Evolutionary conservation across 305 asterid species (phyloP).

Genomic region (Fraxinus paxiana): DNA sequence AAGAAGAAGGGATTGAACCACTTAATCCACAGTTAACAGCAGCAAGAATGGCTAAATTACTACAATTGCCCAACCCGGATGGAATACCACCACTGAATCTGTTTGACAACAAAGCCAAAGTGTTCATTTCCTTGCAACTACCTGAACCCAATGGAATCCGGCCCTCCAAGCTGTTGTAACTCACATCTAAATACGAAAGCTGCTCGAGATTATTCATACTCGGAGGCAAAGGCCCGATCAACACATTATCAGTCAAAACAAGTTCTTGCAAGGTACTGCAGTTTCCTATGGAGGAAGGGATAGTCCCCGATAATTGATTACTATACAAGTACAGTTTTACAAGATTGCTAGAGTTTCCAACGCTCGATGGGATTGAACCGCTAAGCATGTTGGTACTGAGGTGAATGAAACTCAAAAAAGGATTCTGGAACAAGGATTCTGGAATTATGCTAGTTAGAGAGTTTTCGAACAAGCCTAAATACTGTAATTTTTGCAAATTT

Average conservation of each 20-base stretch:
- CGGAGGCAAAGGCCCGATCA: conserved; percentile 55
- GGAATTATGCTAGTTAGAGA: conserved; percentile 57
- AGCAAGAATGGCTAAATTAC: conserved; percentile 41
- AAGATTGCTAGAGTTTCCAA: conserved; percentile 51
- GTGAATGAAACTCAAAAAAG: conserved; percentile 40
- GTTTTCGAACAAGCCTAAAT: conserved; percentile 44
- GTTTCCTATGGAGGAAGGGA: conserved; percentile 66
- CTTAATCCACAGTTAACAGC: conserved; percentile 51
- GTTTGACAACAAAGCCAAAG: conserved; percentile 50
- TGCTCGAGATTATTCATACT: conserved; percentile 53
- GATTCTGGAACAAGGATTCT: conserved; percentile 48
- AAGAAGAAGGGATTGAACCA: conserved; percentile 67
- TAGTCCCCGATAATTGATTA: conserved; percentile 55
- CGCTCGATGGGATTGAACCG: conserved; percentile 50
- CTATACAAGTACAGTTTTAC: conserved; percentile 30
- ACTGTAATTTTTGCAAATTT: conserved; percentile 40
- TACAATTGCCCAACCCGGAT: conserved; percentile 55
- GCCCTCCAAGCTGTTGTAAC: conserved; percentile 51
- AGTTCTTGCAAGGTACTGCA: conserved; percentile 51
- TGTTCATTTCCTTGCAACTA: conserved; percentile 38
- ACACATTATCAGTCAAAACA: conserved; percentile 44
- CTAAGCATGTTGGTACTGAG: conserved; percentile 51
- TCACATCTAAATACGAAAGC: conserved; percentile 43
- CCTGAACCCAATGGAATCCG: conserved; percentile 43
- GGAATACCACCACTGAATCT: conserved; percentile 53